Evolutionary conservation across 208 protist genomes (phyloP), one percentile per base, ranked within the genome.

Genomic region (Angomonas desouzai): DNA sequence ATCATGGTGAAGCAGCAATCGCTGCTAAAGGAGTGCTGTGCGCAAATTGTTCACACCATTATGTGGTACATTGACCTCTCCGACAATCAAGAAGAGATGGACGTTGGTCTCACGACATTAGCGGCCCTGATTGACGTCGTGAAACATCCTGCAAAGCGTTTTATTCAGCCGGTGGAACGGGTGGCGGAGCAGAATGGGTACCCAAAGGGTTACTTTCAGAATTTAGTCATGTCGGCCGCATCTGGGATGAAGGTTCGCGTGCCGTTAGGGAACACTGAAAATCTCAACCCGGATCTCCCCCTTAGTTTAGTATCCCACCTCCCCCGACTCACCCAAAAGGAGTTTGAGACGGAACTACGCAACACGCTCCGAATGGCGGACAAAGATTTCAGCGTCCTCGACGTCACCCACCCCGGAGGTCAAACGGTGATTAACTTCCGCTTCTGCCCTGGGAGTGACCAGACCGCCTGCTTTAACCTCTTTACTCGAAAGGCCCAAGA

Each of bases 1-100:
- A 74, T 96, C 32, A 92, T 91, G 73, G 72, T 80, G 45, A 90
- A 81, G 67, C 83, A 96, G 58, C 70, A 81, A 10, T 71, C 76
- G 4, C 68, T 92, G 10, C 77, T 96, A 25, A 86, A 85, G 57
- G 84, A 92, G 66, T 92, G 81, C 65, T 96, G 84, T 55, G 84
- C 89, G 9, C 76, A 91, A 58, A 91, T 93, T 71, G 82, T 91
- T 49, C 83, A 93, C 74, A 93, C 79, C 13, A 85, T 96, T 56
- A 83, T 92, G 78, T 87, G 81, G 83, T 92, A 90, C 68, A 86
- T 96, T 68, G 86, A 93, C 62, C 70, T 85, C 16, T 81, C 89
- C 18, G 77, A 89, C 56, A 86, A 76, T 56, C 56, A 77, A 34
- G 77, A 85, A 45, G 85, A 95, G 67, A 88, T 91, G 77, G 82